Evolutionary conservation across 2,329 filamentous ascomycete species (phyloP), one percentile per base, ranked within the genome.

Genomic region (Fusarium proliferatum): DNA sequence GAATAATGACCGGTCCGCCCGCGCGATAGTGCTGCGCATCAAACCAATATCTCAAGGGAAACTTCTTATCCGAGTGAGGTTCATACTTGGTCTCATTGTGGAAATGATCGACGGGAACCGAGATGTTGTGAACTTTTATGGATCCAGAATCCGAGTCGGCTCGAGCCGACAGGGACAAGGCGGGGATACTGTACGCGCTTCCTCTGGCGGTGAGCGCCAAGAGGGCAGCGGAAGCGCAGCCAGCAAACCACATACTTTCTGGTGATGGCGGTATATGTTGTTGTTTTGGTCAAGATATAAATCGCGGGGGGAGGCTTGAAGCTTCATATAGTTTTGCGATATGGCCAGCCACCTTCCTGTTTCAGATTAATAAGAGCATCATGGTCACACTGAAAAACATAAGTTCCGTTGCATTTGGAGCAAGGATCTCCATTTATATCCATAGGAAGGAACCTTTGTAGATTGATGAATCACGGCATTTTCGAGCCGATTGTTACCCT

Each of bases 21-120:
- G 88, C 84, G 79, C 91, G 87, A 83, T 97, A 97, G 83, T 93
- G 88, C 49, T 88, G 88, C 2, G 91, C 89, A 78, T 97, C 94
- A 76, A 96, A 94, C 92, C 92, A 97, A 84, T 96, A 97, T 16
- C 94, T 89, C 53, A 96, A 84, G 28, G 89, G 82, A 81, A 94
- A 97, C 3, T 83, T 88, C 33, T 81, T 91, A 74, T 92, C 84
- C 13, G 88, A 89, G 81, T 97, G 94, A 41, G 94, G 94, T 80
- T 92, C 93, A 79, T 97, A 97, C 55, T 86, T 84, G 5, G 90
- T 88, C 61, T 95, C 92, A 78, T 96, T 94, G 82, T 93, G 93
- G 83, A 96, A 97, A 79, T 96, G 93, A 81, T 97, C 94, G 39
- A 97, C 85, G 21, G 88, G 88, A 7, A 88, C 86, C 5, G 81